Conservation (phyloP, 2,329 filamentous ascomycete genomes). For the Xylariaceae sp. region DNA sequence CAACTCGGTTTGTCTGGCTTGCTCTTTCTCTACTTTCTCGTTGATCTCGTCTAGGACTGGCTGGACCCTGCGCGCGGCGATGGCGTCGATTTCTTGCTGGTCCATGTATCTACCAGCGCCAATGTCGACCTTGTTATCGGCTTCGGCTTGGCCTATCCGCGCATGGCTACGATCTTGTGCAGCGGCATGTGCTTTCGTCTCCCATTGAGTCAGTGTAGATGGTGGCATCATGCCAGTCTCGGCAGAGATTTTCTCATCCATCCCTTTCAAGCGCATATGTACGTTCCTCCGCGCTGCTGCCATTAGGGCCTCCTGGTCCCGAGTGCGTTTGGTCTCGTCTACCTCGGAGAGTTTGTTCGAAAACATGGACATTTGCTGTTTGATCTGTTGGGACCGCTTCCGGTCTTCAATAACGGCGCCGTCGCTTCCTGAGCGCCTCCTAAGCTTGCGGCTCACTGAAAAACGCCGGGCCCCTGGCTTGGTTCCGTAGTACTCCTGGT, state of each 20-base stretch:
- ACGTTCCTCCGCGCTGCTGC: slow-evolving; percentile 81
- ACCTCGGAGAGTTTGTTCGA: slow-evolving; percentile 59
- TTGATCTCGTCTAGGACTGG: slow-evolving; percentile 81
- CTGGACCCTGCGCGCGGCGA: slow-evolving; percentile 70
- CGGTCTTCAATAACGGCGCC: slow-evolving; percentile 56
- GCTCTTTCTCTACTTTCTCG: slow-evolving; percentile 65
- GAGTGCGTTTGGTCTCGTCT: slow-evolving; percentile 64
- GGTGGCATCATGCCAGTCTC: slow-evolving; percentile 69
- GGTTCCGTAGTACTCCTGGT: slow-evolving; percentile 68
- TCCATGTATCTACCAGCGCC: slow-evolving; percentile 78
- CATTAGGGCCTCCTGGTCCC: slow-evolving; percentile 68
- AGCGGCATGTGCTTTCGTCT: slow-evolving; percentile 63
- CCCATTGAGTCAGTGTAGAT: slow-evolving; percentile 67
- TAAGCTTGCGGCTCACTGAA: slow-evolving; percentile 46
- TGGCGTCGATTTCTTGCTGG: slow-evolving; percentile 67
- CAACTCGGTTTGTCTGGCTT: slow-evolving; percentile 56
- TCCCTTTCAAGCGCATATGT: slow-evolving; percentile 64
- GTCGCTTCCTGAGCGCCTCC: slow-evolving; percentile 61
- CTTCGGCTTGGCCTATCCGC: slow-evolving; percentile 47
- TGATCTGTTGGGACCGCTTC: slow-evolving; percentile 63
- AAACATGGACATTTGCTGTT: slow-evolving; percentile 72
- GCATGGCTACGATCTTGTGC: slow-evolving; percentile 58
- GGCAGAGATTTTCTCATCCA: slow-evolving; percentile 73
- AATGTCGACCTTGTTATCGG: slow-evolving; percentile 59
- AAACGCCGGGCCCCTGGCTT: slow-evolving; percentile 34